phyloP scores from a whole-genome alignment of 805 yeast species.

The Ogataea degrootiae region DNA sequence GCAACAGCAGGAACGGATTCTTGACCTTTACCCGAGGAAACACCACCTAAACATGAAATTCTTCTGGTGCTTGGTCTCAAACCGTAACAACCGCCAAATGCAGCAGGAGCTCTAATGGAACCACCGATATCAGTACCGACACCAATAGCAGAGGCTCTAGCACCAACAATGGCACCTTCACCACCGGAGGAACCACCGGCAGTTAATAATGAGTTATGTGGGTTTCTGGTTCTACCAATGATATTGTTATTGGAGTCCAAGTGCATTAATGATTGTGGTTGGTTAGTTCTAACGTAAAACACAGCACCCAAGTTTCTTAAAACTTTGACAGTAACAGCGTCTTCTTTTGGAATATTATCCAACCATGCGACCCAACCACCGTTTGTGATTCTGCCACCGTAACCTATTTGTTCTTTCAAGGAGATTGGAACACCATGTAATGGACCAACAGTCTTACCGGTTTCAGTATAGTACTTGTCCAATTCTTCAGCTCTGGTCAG shows the following conservation, averaged over 20 bases:
- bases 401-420: conserved; percentile 59
- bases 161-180: conserved; percentile 59
- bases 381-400: conserved; percentile 49
- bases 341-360: conserved; percentile 41
- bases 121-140: conserved; percentile 74
- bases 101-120: conserved; percentile 64
- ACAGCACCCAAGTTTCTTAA: conserved; percentile 54
- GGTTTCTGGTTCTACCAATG: conserved; percentile 55
- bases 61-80: conserved; percentile 58
- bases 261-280: conserved; percentile 70
- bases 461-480: conserved; percentile 45
- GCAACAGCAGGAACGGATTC: conserved; percentile 61
- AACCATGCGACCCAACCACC: conserved; percentile 55
- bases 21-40: conserved; percentile 57
- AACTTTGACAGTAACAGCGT: conserved; percentile 44
- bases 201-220: conserved; percentile 51
- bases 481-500: conserved; percentile 48
- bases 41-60: conserved; percentile 41
- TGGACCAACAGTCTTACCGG: conserved; percentile 58
- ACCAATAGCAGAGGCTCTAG: conserved; percentile 58
- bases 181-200: conserved; percentile 77
- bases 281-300: conserved; percentile 59
- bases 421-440: conserved; percentile 69
- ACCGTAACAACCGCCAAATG: conserved; percentile 59
- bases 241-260: conserved; percentile 58